Conservation (phyloP, 176 grass and related monocot species). For the Juncus inflexus region DNA sequence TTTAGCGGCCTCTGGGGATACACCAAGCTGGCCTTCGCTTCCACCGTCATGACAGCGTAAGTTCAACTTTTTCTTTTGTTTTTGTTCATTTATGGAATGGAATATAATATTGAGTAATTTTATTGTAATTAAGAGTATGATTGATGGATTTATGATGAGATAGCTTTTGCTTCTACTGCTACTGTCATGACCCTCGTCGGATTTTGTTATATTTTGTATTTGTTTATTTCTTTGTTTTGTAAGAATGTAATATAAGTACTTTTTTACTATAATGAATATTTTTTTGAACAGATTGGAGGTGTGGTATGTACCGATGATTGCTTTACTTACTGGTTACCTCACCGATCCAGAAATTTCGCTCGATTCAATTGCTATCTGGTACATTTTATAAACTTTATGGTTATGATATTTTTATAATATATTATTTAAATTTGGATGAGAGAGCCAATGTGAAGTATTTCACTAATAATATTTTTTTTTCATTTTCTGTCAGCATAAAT, state of each 20-base stretch:
- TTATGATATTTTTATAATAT: background rate
- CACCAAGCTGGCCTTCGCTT: constrained; percentile 44
- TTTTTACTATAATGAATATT: background rate
- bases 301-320: constrained; percentile 73
- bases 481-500: constrained; percentile 43
- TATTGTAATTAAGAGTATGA: no score
- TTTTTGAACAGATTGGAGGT: constrained; percentile 63
- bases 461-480: no score
- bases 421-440: no score
- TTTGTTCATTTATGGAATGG: background rate
- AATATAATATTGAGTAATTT: no score
- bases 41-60: constrained; percentile 64
- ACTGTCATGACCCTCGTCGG: no score
- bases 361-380: constrained; percentile 69
- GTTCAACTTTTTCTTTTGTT: constrained; percentile 10
- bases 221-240: no score
- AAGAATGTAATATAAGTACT: no score
- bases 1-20: constrained; percentile 27
- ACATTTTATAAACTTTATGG: background rate
- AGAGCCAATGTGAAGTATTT: no score
- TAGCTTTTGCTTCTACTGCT: no score
- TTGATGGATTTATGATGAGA: no score
- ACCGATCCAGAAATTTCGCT: constrained; percentile 63
- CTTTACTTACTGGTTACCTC: constrained; percentile 67
- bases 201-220: no score